Percentiles rank a stretch among this genome's conserved stretches.
phyloP scores from a whole-genome alignment of 106 monocot species.

The Posidonia australis region DNA sequence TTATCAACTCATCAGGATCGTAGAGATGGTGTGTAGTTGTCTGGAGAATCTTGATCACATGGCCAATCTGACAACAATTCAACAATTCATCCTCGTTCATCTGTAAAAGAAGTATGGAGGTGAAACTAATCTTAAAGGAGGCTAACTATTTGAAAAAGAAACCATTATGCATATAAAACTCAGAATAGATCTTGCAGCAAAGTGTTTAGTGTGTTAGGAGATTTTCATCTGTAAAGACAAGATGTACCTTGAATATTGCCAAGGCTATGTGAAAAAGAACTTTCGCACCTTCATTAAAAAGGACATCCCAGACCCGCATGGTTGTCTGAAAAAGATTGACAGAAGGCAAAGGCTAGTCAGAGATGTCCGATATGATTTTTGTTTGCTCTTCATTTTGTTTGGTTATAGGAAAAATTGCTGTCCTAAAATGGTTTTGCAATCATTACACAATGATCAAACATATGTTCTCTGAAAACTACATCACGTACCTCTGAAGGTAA shows the following conservation, averaged over 20 bases:
- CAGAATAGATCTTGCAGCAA: too few relatives aligned
- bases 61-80: slow-evolving; percentile 67
- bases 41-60: slow-evolving; percentile 78
- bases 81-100: slow-evolving; percentile 85
- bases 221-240: background rate
- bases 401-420: background rate
- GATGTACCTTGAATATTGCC: slow-evolving; percentile 83
- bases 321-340: slow-evolving; percentile 49
- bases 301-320: slow-evolving; percentile 90
- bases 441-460: background rate
- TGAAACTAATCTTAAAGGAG: too few relatives aligned
- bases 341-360: background rate
- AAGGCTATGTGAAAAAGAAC: slow-evolving; percentile 82
- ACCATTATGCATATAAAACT: too few relatives aligned
- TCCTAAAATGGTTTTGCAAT: background rate
- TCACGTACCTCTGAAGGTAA: slow-evolving; percentile 91
- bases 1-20: slow-evolving; percentile 83
- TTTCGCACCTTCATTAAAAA: slow-evolving; percentile 95
- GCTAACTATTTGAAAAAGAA: background rate
- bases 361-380: background rate
- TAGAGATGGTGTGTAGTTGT: slow-evolving; percentile 57
- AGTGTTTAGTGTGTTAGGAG: background rate
- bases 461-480: background rate
- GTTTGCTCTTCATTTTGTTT: background rate
- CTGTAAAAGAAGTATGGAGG: slow-evolving; percentile 23